Base-by-base conservation (phyloP, 1,284 basidiomycete species). In the Papiliotrema nemorosa region DNA sequence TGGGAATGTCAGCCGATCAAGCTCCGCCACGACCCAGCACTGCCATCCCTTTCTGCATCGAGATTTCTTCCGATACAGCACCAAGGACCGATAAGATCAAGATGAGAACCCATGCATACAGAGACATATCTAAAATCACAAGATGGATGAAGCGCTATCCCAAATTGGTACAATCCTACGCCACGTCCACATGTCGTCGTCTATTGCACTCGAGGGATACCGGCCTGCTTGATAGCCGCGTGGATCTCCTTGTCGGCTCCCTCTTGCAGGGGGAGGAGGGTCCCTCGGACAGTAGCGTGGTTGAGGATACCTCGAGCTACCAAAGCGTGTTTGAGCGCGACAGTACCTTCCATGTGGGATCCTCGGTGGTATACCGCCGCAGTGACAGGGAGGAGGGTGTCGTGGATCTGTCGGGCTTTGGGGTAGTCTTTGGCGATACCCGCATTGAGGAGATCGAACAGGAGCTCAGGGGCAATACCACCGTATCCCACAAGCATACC, bases 281-380 rank as follows among this genome's bases (percentile, higher is more conserved):
- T 50, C 22, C 49, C 49, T 27, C 55, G 39, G 48, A 57, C 41
- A 4, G 44, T 48, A 14, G 55, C 55, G 46, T 57, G 55, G 20
- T 51, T 37, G 10, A 57, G 43, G 22, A 57, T 49, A 18, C 52
- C 55, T 27, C 55, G 47, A 33, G 55, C 52, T 18, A 57, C 49
- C 4, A 57, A 29, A 35, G 49, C 52, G 35, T 54, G 52, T 35
- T 57, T 57, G 41, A 57, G 55, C 27, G 55, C 55, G 33, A 57
- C 52, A 14, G 55, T 57, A 5, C 55, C 55, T 31, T 57, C 55
- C 55, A 57, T 57, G 41, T 57, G 52, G 3, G 55, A 57, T 9
- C 52, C 52, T 48, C 55, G 34, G 33, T 57, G 55, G 52, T 57
- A 57, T 21, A 57, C 55, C 10, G 52, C 55, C 9, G 33, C 39